Evolutionary conservation across 495 filamentous ascomycete species (phyloP).

Genomic region (Opeltia flavorubescens): DNA sequence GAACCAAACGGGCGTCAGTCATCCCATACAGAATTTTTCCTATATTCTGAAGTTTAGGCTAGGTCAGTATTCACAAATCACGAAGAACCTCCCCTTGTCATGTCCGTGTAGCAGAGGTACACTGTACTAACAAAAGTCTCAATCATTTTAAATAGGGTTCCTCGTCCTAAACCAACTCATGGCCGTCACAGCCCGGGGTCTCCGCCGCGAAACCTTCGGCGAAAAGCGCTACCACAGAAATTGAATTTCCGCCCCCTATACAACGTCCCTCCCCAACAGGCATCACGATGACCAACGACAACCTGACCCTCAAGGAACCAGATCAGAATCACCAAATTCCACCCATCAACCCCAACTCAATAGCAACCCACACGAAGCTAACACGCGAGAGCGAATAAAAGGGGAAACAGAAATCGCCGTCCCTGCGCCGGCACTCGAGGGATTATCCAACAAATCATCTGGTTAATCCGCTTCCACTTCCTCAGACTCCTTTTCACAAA

Average conservation of each 20-base stretch:
- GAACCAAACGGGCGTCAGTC: conserved; percentile 27
- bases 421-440: not conserved
- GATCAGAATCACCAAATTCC: not conserved
- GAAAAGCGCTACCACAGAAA: conserved; percentile 11
- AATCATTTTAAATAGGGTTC: no score
- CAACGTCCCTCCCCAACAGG: no score
- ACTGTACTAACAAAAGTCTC: no score
- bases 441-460: not conserved
- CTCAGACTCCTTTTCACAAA: not conserved
- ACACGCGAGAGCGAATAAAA: not conserved
- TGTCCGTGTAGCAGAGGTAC: no score
- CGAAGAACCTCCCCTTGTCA: no score
- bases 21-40: conserved; percentile 30
- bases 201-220: conserved; percentile 7
- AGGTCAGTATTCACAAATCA: no score
- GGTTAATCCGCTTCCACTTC: not conserved
- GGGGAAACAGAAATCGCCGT: not conserved
- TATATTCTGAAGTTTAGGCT: conserved; percentile 41
- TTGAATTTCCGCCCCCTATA: no score
- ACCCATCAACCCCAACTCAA: not conserved
- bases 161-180: conserved; percentile 35
- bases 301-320: no score
- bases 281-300: not conserved
- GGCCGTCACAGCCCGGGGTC: conserved; percentile 11
- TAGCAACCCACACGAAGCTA: not conserved